Evolutionary conservation across 2,329 filamentous ascomycete species (phyloP).

Genomic region (Nigrospora oryzae): DNA sequence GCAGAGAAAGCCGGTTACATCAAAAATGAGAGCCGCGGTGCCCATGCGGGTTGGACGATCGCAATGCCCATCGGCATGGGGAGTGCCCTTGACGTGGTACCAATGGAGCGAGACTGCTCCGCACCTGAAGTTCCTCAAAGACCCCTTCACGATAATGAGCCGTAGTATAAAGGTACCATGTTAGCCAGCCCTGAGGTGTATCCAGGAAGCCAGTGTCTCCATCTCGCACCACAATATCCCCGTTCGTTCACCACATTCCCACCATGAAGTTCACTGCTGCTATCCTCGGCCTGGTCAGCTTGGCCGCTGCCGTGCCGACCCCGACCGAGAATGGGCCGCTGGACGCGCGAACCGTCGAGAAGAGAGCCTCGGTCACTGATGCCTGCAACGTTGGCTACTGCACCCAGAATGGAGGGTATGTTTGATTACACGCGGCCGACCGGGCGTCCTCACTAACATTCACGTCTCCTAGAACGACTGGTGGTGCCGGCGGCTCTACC

Average conservation of each 20-base stretch:
- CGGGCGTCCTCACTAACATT: background rate
- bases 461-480: slow-evolving; percentile 31
- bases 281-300: slow-evolving; percentile 8
- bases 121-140: too few relatives aligned
- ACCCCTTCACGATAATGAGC: too few relatives aligned
- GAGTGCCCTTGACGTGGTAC: too few relatives aligned
- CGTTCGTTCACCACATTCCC: background rate
- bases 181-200: too few relatives aligned
- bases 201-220: too few relatives aligned
- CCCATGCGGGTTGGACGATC: too few relatives aligned
- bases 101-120: too few relatives aligned
- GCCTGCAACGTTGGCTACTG: slow-evolving; percentile 12
- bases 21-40: too few relatives aligned
- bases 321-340: slow-evolving; percentile 9
- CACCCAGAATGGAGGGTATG: slow-evolving; percentile 11
- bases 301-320: slow-evolving; percentile 11
- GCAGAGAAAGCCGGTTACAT: too few relatives aligned
- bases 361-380: slow-evolving; percentile 13
- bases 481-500: slow-evolving; percentile 44
- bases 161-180: too few relatives aligned
- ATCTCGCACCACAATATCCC: too few relatives aligned
- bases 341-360: slow-evolving; percentile 10
- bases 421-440: background rate
- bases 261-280: slow-evolving; percentile 13
- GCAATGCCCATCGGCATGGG: too few relatives aligned